Percentiles rank a stretch among this genome's conserved stretches.
These are phyloP conservation scores for Diaporthe sp. DNA, from an alignment of 2,329 filamentous ascomycete species.

Conservation along the genomic window DNA sequence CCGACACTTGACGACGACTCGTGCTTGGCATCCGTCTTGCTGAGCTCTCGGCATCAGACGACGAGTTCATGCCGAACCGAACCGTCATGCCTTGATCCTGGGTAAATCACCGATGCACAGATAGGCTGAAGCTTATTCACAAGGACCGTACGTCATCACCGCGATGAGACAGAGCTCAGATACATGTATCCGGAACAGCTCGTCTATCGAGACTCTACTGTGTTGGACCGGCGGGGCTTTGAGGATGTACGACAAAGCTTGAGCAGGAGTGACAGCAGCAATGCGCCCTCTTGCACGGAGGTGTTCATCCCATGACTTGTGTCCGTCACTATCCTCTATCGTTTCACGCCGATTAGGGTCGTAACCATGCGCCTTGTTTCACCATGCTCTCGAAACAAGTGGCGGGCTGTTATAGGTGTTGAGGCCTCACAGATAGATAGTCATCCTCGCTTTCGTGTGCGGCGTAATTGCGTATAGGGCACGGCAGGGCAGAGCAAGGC, in stretches of 20 bases:
- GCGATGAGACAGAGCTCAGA: neutral
- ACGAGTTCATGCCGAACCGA: constrained; percentile 23
- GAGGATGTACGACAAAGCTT: neutral
- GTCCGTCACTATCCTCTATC: neutral
- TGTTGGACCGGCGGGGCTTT: neutral
- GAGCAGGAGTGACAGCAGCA: neutral
- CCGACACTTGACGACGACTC: constrained; percentile 4
- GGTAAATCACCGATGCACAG: neutral
- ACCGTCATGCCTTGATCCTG: constrained; percentile 12
- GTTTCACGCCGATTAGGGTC: constrained; percentile 15
- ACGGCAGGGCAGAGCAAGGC: neutral
- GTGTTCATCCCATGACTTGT: constrained; percentile 15
- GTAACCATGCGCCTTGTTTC: constrained; percentile 12
- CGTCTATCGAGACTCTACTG: neutral
- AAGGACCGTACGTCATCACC: constrained; percentile 13
- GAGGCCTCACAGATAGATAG: constrained; percentile 30
- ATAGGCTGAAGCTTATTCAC: constrained; percentile 22
- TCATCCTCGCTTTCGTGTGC: neutral
- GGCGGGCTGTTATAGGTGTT: constrained; percentile 20
- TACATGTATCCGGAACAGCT: constrained; percentile 12
- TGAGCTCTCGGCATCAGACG: constrained; percentile 9
- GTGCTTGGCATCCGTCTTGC: constrained; percentile 34
- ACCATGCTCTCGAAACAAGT: constrained; percentile 29
- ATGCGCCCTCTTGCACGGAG: neutral
- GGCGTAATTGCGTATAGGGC: neutral